Evolutionary conservation across 2,329 filamentous ascomycete species (phyloP), one percentile per base, ranked within the genome.

Genomic region (Aureobasidium sp.): DNA sequence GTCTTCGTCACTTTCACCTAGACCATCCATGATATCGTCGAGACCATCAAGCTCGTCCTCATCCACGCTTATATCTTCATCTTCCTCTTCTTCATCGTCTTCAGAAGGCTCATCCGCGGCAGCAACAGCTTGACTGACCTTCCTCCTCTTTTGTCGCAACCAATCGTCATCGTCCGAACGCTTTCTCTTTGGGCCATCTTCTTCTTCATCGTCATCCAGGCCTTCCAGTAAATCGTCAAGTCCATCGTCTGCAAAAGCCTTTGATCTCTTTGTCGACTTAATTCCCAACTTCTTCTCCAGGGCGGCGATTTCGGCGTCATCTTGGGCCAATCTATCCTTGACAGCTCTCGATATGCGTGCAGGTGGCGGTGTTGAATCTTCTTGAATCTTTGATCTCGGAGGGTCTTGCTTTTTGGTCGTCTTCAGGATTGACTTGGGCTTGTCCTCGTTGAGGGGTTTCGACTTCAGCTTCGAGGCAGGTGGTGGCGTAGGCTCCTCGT

Each of bases 221-320:
- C 87, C 88, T 9, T 85, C 88, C 23, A 97, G 77, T 3, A 99
- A 74, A 61, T 89, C 88, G 46, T 87, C 90, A 2, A 97, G 77
- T 0, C 91, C 93, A 70, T 97, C 92, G 7, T 96, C 89, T 23
- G 85, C 82, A 68, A 92, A 91, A 34, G 63, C 65, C 66, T 89
- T 87, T 0, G 87, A 86, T 36, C 84, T 87, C 70, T 91, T 95
- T 64, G 87, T 88, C 27, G 85, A 84, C 70, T 87, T 90, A 37
- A 97, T 82, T 0, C 94, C 93, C 3, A 99, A 78, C 70, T 90
- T 95, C 73, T 87, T 91, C 76, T 99, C 94, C 36, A 97, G 78
- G 2, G 86, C 86, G 23, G 88, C 87, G 67, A 99, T 97, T 68
- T 96, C 91, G 2, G 86, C 89, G 70, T 97, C 91, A 63, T 99